These are phyloP conservation scores for Veloporphyrellus conicus DNA, from an alignment of 1,284 basidiomycete species.

Conservation along the genomic window DNA sequence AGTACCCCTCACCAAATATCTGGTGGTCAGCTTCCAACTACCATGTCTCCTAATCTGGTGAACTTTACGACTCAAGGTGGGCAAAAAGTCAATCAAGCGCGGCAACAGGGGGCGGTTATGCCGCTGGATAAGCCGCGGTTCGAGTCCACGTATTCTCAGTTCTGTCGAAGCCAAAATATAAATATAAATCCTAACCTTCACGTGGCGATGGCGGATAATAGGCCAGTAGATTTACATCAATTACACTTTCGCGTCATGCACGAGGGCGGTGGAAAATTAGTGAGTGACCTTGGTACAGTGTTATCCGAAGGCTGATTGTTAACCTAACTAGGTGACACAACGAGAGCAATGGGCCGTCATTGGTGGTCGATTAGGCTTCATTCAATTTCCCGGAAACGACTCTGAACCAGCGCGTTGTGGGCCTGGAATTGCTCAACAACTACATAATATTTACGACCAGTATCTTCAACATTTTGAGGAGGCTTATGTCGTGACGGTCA, in stretches of 20 bases:
- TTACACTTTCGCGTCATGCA: slow-evolving; percentile 56
- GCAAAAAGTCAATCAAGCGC: slow-evolving; percentile 26
- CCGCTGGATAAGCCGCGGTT: slow-evolving; percentile 51
- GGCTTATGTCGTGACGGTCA: slow-evolving; percentile 42
- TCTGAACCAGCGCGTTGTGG: slow-evolving; percentile 54
- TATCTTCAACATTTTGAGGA: slow-evolving; percentile 56
- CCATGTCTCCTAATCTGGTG: slow-evolving; percentile 24
- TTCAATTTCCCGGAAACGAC: slow-evolving; percentile 54
- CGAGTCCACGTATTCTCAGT: slow-evolving; percentile 46
- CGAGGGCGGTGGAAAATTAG: slow-evolving; percentile 49
- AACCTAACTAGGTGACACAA: slow-evolving; percentile 44
- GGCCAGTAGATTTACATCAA: slow-evolving; percentile 51
- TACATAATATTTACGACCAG: slow-evolving; percentile 57
- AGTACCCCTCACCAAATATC: slow-evolving; percentile 33
- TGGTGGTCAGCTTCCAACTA: slow-evolving; percentile 20
- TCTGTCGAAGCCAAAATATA: slow-evolving; percentile 39
- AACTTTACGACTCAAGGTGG: slow-evolving; percentile 22
- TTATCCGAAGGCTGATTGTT: slow-evolving; percentile 3
- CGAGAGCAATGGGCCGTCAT: slow-evolving; percentile 62
- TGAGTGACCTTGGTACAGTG: slow-evolving; percentile 29
- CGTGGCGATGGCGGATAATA: slow-evolving; percentile 46
- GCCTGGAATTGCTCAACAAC: slow-evolving; percentile 54
- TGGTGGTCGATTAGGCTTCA: slow-evolving; percentile 59
- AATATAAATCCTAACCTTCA: slow-evolving; percentile 39
- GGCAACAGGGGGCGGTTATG: slow-evolving; percentile 22